Base-by-base conservation (phyloP, 208 protist genomes). In the Crithidia bombi region DNA sequence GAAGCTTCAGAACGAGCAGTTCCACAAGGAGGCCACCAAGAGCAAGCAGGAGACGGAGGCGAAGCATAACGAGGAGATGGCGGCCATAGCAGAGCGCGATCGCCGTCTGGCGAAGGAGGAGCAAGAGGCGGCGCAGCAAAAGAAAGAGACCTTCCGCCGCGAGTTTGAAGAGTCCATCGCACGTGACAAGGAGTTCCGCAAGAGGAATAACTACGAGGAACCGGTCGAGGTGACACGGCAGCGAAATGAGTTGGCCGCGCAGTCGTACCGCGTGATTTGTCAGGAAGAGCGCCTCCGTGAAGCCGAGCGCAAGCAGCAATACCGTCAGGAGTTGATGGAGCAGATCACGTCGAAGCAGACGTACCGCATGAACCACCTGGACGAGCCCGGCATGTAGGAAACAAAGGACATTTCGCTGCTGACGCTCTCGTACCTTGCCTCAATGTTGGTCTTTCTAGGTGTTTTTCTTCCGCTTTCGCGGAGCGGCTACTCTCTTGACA, bases 161-260 rank as follows among this genome's bases (percentile, higher is more conserved):
- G 87, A 92, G 28, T 89, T 95, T 55, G 81, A 89, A 23, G 86
- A 86, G 36, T 76, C 58, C 39, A 78, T 92, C n/a, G 69, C 25
- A n/a, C 87, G 89, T 25, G 85, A 95, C 43, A 82, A 84, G 73
- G 87, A 90, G 68, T 93, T 92, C 65, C 78, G 75, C 49, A 69
- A 71, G 12, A 75, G 21, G 33, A 81, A 93, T 76, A 92, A 95
- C 76, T 93, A 91, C 70, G 87, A 95, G 32, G 90, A 95, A 64
- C 84, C 87, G n/a, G 59, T 49, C 25, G 82, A 92, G 26, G 58
- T 84, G 26, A 83, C 80, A 41, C 85, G 87, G 12, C 73, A 77
- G 68, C 82, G 85, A 26, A 90, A 91, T 65, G 86, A 93, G 71
- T 59, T 85, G 65, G 83, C 83, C 4, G 81, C 86, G 3, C 79